Conservation (phyloP, 352 stramenopile species). For the Phytophthora melonis region DNA sequence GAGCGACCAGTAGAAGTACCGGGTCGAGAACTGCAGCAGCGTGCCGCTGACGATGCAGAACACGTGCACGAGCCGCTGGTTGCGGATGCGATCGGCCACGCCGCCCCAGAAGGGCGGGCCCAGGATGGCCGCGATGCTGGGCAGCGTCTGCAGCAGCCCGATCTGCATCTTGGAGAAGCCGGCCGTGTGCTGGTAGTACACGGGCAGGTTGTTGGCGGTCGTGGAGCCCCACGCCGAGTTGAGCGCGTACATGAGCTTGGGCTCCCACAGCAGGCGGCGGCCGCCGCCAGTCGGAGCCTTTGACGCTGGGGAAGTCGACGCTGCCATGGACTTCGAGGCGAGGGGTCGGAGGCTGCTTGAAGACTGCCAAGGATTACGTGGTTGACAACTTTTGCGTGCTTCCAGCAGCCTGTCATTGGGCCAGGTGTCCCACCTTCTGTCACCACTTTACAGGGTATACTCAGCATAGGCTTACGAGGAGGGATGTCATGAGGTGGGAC, state of each 20-base stretch:
- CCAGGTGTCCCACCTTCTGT: constrained; percentile 11
- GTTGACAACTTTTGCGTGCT: constrained; percentile 2
- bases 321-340: constrained; percentile 10
- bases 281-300: constrained; percentile 3
- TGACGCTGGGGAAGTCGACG: background rate
- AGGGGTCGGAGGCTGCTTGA: background rate
- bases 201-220: constrained; percentile 72
- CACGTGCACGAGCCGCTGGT: constrained; percentile 72
- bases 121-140: constrained; percentile 65
- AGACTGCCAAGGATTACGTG: background rate
- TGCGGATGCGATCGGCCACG: constrained; percentile 62
- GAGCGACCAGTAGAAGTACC: constrained; percentile 55
- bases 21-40: constrained; percentile 60
- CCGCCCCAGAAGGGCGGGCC: constrained; percentile 72
- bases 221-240: constrained; percentile 64
- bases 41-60: constrained; percentile 61
- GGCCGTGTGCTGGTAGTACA: constrained; percentile 71
- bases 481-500: constrained; percentile 38
- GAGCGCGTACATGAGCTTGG: constrained; percentile 79
- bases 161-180: constrained; percentile 80
- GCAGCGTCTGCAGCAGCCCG: constrained; percentile 68
- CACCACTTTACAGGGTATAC: background rate
- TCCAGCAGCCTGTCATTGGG: constrained; percentile 35
- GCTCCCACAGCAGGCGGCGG: constrained; percentile 44
- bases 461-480: background rate